Conservation (phyloP, 106 monocot species). For the Narthecium ossifragum region DNA sequence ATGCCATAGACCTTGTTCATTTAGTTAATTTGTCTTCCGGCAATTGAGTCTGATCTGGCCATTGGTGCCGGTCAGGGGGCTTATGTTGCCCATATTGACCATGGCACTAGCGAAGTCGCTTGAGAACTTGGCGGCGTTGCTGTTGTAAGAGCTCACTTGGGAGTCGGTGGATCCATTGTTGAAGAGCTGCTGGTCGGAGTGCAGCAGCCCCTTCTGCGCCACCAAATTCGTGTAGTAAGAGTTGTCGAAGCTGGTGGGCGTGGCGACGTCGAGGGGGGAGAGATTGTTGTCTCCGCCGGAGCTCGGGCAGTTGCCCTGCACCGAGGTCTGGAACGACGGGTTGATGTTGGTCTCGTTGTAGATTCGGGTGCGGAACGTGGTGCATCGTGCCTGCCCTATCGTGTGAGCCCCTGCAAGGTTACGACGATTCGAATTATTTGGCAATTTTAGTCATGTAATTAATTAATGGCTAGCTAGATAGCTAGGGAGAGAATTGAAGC, state of each 20-base stretch:
- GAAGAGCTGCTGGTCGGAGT: slow-evolving; percentile 44
- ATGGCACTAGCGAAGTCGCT: slow-evolving; percentile 24
- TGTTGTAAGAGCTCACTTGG: slow-evolving; percentile 16
- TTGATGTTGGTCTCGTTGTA: slow-evolving; percentile 54
- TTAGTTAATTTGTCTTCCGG: slow-evolving; percentile 20
- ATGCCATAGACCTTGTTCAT: neutral
- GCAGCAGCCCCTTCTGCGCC: slow-evolving; percentile 29
- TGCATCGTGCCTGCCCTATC: slow-evolving; percentile 45
- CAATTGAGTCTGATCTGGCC: slow-evolving; percentile 39
- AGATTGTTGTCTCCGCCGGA: slow-evolving; percentile 31
- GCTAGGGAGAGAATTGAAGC: too few species aligned
- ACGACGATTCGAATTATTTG: too few species aligned
- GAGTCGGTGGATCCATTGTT: slow-evolving; percentile 29
- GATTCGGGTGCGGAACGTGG: slow-evolving; percentile 23
- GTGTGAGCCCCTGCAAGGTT: slow-evolving; percentile 34
- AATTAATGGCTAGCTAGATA: too few species aligned
- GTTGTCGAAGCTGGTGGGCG: slow-evolving; percentile 30
- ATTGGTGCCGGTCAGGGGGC: slow-evolving; percentile 25
- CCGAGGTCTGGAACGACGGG: slow-evolving; percentile 19
- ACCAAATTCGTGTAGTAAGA: slow-evolving; percentile 33
- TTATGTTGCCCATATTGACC: slow-evolving; percentile 30
- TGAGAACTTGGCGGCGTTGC: slow-evolving; percentile 14
- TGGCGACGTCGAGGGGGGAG: slow-evolving; percentile 23
- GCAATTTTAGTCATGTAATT: too few species aligned
- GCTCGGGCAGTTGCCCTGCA: slow-evolving; percentile 28